Base-by-base conservation (phyloP, 768 basidiomycete genomes). In the Exidia glandulosa region DNA sequence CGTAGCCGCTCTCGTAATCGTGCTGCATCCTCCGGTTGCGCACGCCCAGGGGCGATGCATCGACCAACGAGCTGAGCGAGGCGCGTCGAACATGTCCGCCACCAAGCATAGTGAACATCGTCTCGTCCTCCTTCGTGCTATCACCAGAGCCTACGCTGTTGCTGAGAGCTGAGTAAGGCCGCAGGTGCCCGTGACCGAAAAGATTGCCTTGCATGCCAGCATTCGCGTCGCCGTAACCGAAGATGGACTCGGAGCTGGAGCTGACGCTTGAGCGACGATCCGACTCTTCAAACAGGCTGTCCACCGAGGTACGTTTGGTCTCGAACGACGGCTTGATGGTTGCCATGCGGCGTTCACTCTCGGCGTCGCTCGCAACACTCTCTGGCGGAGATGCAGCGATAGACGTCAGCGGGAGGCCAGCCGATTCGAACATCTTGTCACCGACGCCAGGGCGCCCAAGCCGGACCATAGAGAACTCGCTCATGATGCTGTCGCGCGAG, bases 51-150 rank as follows among this genome's bases (percentile, higher is more conserved):
- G 88, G 88, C 2, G 88, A 90, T 2, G 76, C 76, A n/a, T 84
- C 82, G 19, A 87, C 81, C 56, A 79, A 73, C 0, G 85, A 86
- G 13, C 79, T 82, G 10, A 88, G 74, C 0, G 89, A 89, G 13
- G 77, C 73, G 32, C 88, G 82, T 32, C 85, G 82, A 57, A 87
- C 82, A 58, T 82, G 86, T 2, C 86, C 88, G 58, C 87, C 89
- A 56, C 85, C 88, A 33, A 90, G 73, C 88, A 91, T 90, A 86
- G 80, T 81, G 54, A 90, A 85, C 87, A 90, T 88, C 0, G 90
- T 90, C 64, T 90, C 88, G 61, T 89, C 86, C 30, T 90, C 88
- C 63, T 76, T 77, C 48, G 71, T 45, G 70, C 0, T 83, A 79
- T 61, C 80, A n/a, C n/a, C 81, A 45, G 82, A 79, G 23, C 61